A percentile compares a stretch with the other conserved stretches of the same genome.
phyloP scores from a whole-genome alignment of 306 rosid genomes.

The Trifolium dubium region DNA sequence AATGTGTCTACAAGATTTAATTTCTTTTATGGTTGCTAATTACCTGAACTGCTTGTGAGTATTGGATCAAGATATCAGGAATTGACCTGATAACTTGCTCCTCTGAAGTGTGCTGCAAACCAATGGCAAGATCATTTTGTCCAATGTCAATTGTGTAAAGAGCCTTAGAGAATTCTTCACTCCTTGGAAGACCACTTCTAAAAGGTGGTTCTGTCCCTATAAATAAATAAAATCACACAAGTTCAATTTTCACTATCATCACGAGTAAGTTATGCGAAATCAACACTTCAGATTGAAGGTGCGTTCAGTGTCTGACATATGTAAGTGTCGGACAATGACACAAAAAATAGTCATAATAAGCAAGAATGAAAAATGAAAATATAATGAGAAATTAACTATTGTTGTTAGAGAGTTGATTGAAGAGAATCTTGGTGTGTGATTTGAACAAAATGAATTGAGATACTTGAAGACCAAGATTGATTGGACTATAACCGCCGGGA shows the following conservation, averaged over 20 bases:
- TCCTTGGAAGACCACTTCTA: conserved; percentile 65
- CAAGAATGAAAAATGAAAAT: conserved; percentile 16
- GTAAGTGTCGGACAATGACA: not conserved
- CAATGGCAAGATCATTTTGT: conserved; percentile 75
- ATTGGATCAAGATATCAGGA: conserved; percentile 63
- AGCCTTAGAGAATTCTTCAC: conserved; percentile 71
- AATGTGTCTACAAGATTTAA: not conserved
- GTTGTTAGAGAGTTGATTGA: conserved; percentile 50
- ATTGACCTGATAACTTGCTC: conserved; percentile 69
- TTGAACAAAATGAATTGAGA: conserved; percentile 76
- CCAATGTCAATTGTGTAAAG: conserved; percentile 85
- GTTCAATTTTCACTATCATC: conserved; percentile 20
- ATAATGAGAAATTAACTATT: conserved; percentile 48
- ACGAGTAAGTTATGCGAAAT: not conserved
- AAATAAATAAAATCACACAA: conserved; percentile 24
- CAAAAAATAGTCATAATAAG: not conserved
- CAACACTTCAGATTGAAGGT: not conserved
- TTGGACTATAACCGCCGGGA: conserved; percentile 74
- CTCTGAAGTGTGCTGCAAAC: conserved; percentile 58
- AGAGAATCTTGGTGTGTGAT: conserved; percentile 57
- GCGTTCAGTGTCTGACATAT: not conserved
- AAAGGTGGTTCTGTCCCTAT: conserved; percentile 50
- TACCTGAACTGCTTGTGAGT: conserved; percentile 65
- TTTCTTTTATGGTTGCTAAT: conserved; percentile 13
- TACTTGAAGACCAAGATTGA: conserved; percentile 74